These are phyloP conservation scores for Jimgerdemannia flammicorona DNA, from an alignment of 192 early-diverging fungal species.

Conservation along the genomic window DNA sequence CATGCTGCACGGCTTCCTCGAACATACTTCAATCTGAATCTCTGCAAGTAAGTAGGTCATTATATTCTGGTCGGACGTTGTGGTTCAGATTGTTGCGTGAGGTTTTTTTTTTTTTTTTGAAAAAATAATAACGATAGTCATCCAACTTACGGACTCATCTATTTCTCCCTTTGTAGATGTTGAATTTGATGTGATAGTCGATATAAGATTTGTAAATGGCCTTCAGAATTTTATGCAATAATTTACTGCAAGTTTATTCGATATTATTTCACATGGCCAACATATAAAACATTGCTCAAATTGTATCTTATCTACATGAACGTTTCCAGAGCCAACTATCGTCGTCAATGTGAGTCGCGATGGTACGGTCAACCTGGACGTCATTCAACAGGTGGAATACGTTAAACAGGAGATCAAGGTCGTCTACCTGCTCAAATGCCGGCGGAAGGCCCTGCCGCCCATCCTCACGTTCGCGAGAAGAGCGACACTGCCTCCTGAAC, in stretches of 20 bases:
- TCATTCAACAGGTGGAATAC: slow-evolving; percentile 97
- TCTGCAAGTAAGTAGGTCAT: slow-evolving; percentile 65
- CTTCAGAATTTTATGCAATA: slow-evolving; percentile 93
- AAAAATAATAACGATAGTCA: too few species aligned
- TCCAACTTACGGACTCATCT: too few species aligned
- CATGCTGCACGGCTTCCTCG: slow-evolving; percentile 88
- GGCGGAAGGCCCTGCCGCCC: slow-evolving; percentile 96
- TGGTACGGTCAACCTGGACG: slow-evolving; percentile 93
- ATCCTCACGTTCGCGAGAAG: slow-evolving; percentile 98
- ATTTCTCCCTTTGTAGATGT: slow-evolving; percentile 20
- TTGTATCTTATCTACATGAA: too few species aligned
- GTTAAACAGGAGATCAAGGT: slow-evolving; percentile 97
- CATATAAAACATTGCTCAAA: too few species aligned
- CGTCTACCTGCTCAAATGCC: slow-evolving; percentile 89
- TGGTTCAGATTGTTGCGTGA: slow-evolving; percentile 2
- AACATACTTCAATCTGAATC: slow-evolving; percentile 79
- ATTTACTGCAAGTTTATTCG: slow-evolving; percentile 55
- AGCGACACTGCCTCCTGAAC: slow-evolving; percentile 94
- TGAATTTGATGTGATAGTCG: slow-evolving; percentile 98
- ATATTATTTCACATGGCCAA: too few species aligned
- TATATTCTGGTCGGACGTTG: too few species aligned
- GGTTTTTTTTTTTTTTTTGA: too few species aligned
- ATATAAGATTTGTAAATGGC: slow-evolving; percentile 98
- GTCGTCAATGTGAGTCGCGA: slow-evolving; percentile 98
- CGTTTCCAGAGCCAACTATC: slow-evolving; percentile 73